Evolutionary conservation across 805 yeast genomes (phyloP), one percentile per base, ranked within the genome.

Genomic region (Sugiyamaella qingdaonensis): DNA sequence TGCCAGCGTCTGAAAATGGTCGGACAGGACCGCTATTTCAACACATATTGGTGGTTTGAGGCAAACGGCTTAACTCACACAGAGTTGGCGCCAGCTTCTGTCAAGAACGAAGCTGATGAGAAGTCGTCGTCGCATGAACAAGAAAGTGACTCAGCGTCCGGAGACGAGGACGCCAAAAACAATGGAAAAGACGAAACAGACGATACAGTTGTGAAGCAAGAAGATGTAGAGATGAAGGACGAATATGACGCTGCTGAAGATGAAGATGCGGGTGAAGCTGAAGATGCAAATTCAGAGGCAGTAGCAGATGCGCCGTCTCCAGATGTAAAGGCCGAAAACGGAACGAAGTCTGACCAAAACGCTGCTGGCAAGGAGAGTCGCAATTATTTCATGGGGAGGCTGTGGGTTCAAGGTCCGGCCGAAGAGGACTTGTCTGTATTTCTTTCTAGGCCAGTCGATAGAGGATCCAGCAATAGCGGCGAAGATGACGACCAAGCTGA

Each of bases 41-140:
- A 94, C 71, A 75, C 91, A 58, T 94, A 92, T 67, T 94, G 96
- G 95, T 94, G 96, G 96, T 82, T 90, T 64, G 98, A 92, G 63
- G 76, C 77, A 57, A 85, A 86, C 63, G 99, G 98, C 0, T 73
- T 89, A 46, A 55, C 54, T 46, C 43, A 54, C n/a, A 33, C 24
- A 4, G 13, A 16, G 43, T 4, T 16, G 19, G 47, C 32, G 32
- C 27, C 45, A 10, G 10, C 50, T 32, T 56, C 55, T 14, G 24
- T 35, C 33, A 27, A 36, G 19, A 24, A 35, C 2, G 33, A 21
- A 16, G 4, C 41, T 35, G 31, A 46, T 8, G 46, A 29, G 9
- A 32, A 46, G 14, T 16, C 39, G 2, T 42, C 33, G 11, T 8
- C 10, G 8, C 29, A 9, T 5, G 35, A 4, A n/a, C 14, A 19